Conservation (phyloP, 108 stramenopile genomes). For the Pseudonitzschia pungens region DNA sequence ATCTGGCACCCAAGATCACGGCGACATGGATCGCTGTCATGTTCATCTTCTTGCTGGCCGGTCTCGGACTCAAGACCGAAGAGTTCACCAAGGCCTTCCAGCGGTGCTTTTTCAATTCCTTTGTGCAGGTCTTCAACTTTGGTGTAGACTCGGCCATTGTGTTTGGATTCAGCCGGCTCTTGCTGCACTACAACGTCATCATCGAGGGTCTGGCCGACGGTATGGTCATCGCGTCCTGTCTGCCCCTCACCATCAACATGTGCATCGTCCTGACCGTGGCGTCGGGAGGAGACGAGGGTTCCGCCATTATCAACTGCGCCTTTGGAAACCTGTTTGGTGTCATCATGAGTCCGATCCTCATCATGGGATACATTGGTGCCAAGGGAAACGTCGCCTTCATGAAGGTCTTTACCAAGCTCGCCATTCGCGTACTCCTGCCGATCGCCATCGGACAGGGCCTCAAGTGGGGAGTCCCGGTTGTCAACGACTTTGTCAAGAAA, state of each 20-base stretch:
- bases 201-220: constrained; percentile 66
- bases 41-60: constrained; percentile 78
- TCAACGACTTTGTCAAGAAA: constrained; percentile 40
- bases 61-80: constrained; percentile 76
- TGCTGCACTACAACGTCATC: constrained; percentile 44
- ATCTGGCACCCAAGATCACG: constrained; percentile 73
- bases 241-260: constrained; percentile 88
- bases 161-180: constrained; percentile 55
- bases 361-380: constrained; percentile 62
- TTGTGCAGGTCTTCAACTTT: constrained; percentile 78
- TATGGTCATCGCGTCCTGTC: constrained; percentile 70
- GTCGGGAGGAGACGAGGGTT: constrained; percentile 79
- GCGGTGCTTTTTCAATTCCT: constrained; percentile 66
- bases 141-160: constrained; percentile 61
- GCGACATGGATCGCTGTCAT: constrained; percentile 79
- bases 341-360: constrained; percentile 60
- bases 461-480: constrained; percentile 32
- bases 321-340: constrained; percentile 70
- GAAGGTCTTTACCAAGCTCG: constrained; percentile 50
- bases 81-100: constrained; percentile 80
- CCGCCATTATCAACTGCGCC: constrained; percentile 77
- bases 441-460: constrained; percentile 56
- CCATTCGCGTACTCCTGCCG: constrained; percentile 57
- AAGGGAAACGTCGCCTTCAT: constrained; percentile 41
- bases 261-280: constrained; percentile 74